Evolutionary conservation across 2,329 filamentous ascomycete species (phyloP).

Genomic region (Diplodia intermedia): DNA sequence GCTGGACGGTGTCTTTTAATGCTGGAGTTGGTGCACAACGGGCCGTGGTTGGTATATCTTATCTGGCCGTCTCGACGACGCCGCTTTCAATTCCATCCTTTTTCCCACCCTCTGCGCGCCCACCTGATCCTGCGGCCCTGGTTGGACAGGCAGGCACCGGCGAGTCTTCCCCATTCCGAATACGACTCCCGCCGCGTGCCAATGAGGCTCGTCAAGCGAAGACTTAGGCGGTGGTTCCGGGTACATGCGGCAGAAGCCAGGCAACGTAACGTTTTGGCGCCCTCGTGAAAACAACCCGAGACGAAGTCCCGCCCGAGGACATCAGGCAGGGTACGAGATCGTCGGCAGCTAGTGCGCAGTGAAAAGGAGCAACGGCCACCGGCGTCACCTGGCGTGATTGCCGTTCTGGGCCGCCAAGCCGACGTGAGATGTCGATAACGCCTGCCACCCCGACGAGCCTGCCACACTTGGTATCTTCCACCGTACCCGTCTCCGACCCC

Average conservation of each 20-base stretch:
- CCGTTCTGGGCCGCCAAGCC: constrained; percentile 25
- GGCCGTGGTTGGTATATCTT: constrained; percentile 26
- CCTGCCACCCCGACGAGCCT: constrained; percentile 3
- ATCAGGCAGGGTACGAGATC: not conserved
- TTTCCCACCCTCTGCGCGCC: constrained; percentile 1
- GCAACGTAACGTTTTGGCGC: constrained; percentile 12
- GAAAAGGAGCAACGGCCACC: not conserved
- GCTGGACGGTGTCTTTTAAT: not conserved
- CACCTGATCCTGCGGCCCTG: not conserved
- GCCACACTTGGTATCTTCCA: not conserved
- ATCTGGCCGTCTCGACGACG: constrained; percentile 24
- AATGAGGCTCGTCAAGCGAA: constrained; percentile 16
- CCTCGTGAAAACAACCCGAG: not conserved
- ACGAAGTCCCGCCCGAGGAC: not conserved
- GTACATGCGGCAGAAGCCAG: constrained; percentile 17
- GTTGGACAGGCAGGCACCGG: constrained; percentile 7
- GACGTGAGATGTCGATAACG: constrained; percentile 13
- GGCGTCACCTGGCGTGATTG: constrained; percentile 13
- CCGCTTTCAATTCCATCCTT: constrained; percentile 5
- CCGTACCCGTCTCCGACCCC: not conserved
- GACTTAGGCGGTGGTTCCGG: constrained; percentile 20
- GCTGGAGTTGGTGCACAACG: constrained; percentile 4
- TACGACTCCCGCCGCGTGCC: constrained; percentile 13
- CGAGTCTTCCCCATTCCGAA: constrained; percentile 6
- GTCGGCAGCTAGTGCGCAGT: not conserved